Evolutionary conservation across 1,284 basidiomycete species (phyloP).

Genomic region (Psilocybe mexicana): DNA sequence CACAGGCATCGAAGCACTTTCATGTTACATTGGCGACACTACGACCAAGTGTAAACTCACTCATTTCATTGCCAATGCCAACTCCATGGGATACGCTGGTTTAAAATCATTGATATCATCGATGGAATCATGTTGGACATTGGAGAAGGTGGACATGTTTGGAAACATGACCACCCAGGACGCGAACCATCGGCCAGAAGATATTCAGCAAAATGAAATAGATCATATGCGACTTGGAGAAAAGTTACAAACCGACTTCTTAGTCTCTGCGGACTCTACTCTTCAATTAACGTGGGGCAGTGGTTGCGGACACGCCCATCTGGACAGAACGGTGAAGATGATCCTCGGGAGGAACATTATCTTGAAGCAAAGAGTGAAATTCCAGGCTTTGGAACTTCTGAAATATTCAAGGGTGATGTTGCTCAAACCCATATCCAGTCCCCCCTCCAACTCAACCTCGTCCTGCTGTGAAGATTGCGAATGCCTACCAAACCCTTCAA

Average conservation of each 20-base stretch:
- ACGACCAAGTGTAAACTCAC: conserved; percentile 13
- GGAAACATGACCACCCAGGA: conserved; percentile 8
- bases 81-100: conserved; percentile 17
- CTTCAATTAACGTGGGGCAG: not conserved
- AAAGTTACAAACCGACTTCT: conserved; percentile 30
- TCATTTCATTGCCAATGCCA: conserved; percentile 18
- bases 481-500: conserved; percentile 13
- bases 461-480: conserved; percentile 10
- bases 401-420: conserved; percentile 52
- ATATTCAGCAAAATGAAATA: conserved; percentile 31
- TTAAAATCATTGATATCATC: conserved; percentile 14
- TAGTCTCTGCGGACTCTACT: not conserved
- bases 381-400: conserved; percentile 54
- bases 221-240: conserved; percentile 8
- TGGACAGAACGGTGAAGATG: conserved; percentile 31
- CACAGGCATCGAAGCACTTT: conserved; percentile 9
- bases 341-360: conserved; percentile 49
- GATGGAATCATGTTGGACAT: conserved; percentile 14
- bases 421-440: conserved; percentile 8
- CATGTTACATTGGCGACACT: conserved; percentile 7
- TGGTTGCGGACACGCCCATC: conserved; percentile 7
- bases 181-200: conserved; percentile 1
- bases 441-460: conserved; percentile 2
- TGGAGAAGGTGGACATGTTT: conserved; percentile 19
- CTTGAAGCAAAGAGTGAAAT: conserved; percentile 45